These are phyloP conservation scores for Thielaviopsis ethacetica DNA, from an alignment of 2,329 filamentous ascomycete genomes.

Conservation along the genomic window DNA sequence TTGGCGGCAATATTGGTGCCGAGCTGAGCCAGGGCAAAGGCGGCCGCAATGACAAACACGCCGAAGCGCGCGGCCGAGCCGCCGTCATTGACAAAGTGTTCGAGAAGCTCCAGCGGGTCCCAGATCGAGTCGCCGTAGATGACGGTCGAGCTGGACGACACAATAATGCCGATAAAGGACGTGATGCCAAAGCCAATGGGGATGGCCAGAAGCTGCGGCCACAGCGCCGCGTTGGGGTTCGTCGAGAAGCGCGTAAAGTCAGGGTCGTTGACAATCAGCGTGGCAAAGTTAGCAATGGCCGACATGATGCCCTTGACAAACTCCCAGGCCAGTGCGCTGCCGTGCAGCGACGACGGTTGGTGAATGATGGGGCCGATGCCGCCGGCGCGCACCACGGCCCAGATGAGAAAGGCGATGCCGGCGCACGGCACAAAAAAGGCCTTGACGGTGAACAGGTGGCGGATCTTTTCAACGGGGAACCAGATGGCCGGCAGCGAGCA, in stretches of 20 bases:
- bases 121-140: constrained; percentile 54
- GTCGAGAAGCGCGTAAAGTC: constrained; percentile 74
- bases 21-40: constrained; percentile 64
- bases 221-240: constrained; percentile 60
- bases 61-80: constrained; percentile 54
- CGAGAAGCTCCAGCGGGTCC: constrained; percentile 54
- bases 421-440: constrained; percentile 68
- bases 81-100: constrained; percentile 51
- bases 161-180: constrained; percentile 69
- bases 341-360: constrained; percentile 44
- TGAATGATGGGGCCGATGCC: constrained; percentile 71
- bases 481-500: constrained; percentile 68
- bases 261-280: constrained; percentile 66
- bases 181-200: constrained; percentile 59
- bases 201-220: constrained; percentile 64
- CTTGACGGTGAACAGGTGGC: constrained; percentile 84
- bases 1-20: constrained; percentile 83
- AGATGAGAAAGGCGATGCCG: constrained; percentile 75
- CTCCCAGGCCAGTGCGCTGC: constrained; percentile 60
- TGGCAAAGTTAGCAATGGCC: constrained; percentile 79
- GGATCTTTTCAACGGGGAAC: constrained; percentile 77
- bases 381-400: constrained; percentile 66
- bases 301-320: constrained; percentile 78
- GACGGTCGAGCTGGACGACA: constrained; percentile 54
- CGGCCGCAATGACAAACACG: constrained; percentile 54